Evolutionary conservation across 2,329 filamentous ascomycete species (phyloP), one percentile per base, ranked within the genome.

Genomic region (Sphaerulina populicola): DNA sequence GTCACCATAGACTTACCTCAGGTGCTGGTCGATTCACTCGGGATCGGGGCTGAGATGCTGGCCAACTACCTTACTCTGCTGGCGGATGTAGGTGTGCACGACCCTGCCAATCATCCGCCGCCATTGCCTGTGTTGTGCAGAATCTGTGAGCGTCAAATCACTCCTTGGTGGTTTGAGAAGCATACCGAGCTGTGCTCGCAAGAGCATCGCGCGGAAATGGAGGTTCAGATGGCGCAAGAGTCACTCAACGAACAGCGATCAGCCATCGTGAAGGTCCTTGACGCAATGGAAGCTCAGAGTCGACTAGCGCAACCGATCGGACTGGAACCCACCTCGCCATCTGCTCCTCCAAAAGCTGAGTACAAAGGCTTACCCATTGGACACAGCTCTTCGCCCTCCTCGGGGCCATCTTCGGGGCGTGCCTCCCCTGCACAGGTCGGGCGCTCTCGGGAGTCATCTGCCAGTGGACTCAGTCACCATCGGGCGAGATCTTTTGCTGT

Each of bases 101-200:
- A 82, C 62, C 82, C 86, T 15, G 79, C 80, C 44, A 81, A 84
- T 62, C 83, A 90, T 66, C 83, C 88, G 8, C 88, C 88, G 2
- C 89, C 91, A 0, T 76, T 82, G 9, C 88, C 89, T 0, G 85
- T 97, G 4, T 79, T 98, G 12, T 98, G 93, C 69, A 88, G 93
- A 47, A 97, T 98, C 49, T 98, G 93, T 68, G 93, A 98, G 67
- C 87, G 93, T 48, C 88, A 96, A 56, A 97, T 98, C 54, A 88
- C 88, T 4, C 89, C 91, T 0, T 98, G 93, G 93, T 98, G 93
- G 94, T 98, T 98, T 62, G 93, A 98, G 71, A 98, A 97, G 69
- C 93, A 98, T 67, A 95, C 91, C 1, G 94, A 98, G 63, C 74
- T 97, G 15, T 98, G 93, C 65, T 75, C 96, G 49, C 90, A 97